Conservation (phyloP, 1,139 yeast species). For the Blastobotrys elegans region DNA sequence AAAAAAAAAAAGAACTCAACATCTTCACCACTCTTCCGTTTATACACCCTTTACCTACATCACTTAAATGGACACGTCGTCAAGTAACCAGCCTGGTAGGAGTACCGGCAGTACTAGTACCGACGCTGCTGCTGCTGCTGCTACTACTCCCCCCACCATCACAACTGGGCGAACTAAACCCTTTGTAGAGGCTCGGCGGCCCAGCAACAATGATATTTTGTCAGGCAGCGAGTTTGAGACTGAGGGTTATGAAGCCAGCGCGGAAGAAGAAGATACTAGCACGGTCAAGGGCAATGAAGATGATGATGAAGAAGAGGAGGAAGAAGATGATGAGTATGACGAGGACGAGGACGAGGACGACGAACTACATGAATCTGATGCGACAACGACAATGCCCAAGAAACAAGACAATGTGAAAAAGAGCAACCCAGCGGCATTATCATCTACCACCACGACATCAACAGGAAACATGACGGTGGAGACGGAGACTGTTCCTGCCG, state of each 20-base stretch:
- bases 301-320: background rate
- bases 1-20: background rate
- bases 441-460: background rate
- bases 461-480: slow-evolving; percentile 37
- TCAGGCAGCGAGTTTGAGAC: slow-evolving; percentile 8
- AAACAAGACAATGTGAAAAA: background rate
- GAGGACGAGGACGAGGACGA: background rate
- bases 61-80: background rate
- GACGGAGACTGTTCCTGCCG: slow-evolving; percentile 40
- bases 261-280: slow-evolving; percentile 7
- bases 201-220: background rate
- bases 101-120: too few species aligned
- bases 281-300: background rate
- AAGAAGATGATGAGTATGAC: background rate
- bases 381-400: background rate
- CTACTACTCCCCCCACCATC: background rate
- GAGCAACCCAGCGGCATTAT: background rate
- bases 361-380: background rate
- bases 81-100: background rate
- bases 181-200: slow-evolving; percentile 10
- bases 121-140: too few species aligned
- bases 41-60: too few species aligned
- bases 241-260: slow-evolving; percentile 7
- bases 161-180: slow-evolving; percentile 8
- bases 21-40: background rate